Evolutionary conservation across 352 stramenopile genomes (phyloP).

Genomic region (Globisporangium carolinianum): DNA sequence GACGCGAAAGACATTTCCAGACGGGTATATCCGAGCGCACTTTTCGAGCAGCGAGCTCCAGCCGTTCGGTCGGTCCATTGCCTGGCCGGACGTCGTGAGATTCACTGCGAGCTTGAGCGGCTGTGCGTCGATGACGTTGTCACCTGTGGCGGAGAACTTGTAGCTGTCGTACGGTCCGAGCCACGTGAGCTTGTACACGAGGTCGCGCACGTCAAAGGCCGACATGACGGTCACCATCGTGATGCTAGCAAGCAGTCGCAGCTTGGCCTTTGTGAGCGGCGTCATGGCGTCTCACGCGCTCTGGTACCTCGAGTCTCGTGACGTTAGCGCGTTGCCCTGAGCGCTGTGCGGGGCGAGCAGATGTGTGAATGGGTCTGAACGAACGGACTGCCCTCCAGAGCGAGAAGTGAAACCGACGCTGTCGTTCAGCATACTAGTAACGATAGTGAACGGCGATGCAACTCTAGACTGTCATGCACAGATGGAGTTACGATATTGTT

Average conservation of each 20-base stretch:
- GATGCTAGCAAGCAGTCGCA: no score
- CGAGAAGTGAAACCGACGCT: no score
- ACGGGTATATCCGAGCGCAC: slow-evolving; percentile 24
- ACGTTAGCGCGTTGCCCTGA: no score
- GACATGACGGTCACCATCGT: slow-evolving; percentile 16
- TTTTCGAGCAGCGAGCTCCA: slow-evolving; percentile 42
- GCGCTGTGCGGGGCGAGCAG: no score
- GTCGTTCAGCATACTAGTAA: no score
- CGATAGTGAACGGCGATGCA: no score
- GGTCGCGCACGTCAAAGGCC: slow-evolving; percentile 37
- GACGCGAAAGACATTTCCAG: not conserved
- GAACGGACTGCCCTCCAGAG: no score
- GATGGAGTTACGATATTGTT: no score
- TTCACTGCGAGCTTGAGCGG: slow-evolving; percentile 3
- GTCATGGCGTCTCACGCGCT: not conserved
- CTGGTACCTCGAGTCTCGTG: no score
- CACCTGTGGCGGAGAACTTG: slow-evolving; percentile 24
- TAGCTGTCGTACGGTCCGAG: slow-evolving; percentile 32
- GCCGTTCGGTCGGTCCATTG: slow-evolving; percentile 16
- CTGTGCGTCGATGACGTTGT: slow-evolving; percentile 5
- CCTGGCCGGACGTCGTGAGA: slow-evolving; percentile 5
- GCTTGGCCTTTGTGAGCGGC: no score
- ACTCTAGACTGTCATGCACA: no score
- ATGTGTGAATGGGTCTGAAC: no score
- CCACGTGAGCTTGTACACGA: slow-evolving; percentile 51